These are phyloP conservation scores for Dendrobium huoshanense DNA, from an alignment of 106 monocot genomes.

Conservation along the genomic window DNA sequence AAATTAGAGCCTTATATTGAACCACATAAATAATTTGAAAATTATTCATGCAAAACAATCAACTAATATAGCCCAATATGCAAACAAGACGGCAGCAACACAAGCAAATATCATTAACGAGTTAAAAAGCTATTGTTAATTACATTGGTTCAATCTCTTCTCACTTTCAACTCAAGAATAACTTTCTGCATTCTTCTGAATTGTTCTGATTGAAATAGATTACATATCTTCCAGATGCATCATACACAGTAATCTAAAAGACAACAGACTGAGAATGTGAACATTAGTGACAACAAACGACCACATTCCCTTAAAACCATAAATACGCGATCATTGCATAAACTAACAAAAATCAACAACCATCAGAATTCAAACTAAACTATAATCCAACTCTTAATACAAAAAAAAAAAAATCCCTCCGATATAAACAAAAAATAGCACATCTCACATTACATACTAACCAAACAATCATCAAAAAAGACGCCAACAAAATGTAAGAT, in stretches of 20 bases:
- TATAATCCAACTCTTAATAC: not conserved
- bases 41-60: not conserved
- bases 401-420: not conserved
- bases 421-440: not conserved
- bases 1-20: not conserved
- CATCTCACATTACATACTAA: not conserved
- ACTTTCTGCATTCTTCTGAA: not conserved
- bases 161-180: not conserved
- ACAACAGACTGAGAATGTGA: not conserved
- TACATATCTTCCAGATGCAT: not conserved
- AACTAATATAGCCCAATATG: not conserved
- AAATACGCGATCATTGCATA: not conserved
- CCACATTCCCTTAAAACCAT: not conserved
- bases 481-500: not conserved
- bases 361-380: conserved; percentile 1
- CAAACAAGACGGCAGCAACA: not conserved
- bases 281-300: not conserved
- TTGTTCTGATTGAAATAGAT: not conserved
- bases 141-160: not conserved
- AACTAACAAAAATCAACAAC: not conserved
- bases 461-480: not conserved
- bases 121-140: not conserved
- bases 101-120: not conserved
- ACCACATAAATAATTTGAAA: not conserved
- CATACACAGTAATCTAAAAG: not conserved